Evolutionary conservation across 352 stramenopile species (phyloP).

Genomic region (Halophytophthora polymorphica): DNA sequence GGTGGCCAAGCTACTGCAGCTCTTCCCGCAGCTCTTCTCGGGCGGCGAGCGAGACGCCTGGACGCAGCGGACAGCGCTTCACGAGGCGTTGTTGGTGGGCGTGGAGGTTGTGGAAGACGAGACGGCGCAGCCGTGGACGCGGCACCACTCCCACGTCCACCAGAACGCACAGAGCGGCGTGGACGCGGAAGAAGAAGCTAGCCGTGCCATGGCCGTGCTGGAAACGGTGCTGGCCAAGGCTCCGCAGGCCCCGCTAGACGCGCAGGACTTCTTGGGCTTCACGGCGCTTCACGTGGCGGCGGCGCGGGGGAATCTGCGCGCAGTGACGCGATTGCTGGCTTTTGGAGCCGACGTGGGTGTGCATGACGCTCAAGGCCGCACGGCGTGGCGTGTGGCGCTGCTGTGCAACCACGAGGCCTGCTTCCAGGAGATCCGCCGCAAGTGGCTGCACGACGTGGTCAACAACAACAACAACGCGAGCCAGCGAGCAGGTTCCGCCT

Average conservation of each 20-base stretch:
- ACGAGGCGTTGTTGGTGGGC: conserved; percentile 38
- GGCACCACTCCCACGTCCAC: conserved; percentile 13
- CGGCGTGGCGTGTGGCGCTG: conserved; percentile 59
- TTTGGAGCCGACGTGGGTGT: conserved; percentile 48
- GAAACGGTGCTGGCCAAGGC: conserved; percentile 32
- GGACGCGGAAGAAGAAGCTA: conserved; percentile 13
- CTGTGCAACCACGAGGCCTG: conserved; percentile 47
- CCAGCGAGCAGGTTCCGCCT: conserved; percentile 1
- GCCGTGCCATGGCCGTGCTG: conserved; percentile 30
- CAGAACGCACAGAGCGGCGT: not conserved
- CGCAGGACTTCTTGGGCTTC: conserved; percentile 54
- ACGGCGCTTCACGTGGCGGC: conserved; percentile 56
- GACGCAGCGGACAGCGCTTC: conserved; percentile 41
- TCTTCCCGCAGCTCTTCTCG: conserved; percentile 40
- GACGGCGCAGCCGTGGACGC: conserved; percentile 16
- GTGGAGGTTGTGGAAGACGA: conserved; percentile 21
- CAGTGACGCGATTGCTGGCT: conserved; percentile 38
- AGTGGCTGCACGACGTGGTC: conserved; percentile 47
- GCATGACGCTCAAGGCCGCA: conserved; percentile 38
- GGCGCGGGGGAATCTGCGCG: conserved; percentile 35
- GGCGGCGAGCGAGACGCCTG: conserved; percentile 41
- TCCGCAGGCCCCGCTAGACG: conserved; percentile 32
- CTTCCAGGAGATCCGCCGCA: conserved; percentile 61
- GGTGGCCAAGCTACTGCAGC: conserved; percentile 47
- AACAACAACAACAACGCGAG: conserved; percentile 13